A percentile compares a stretch with the other conserved stretches of the same genome.
Evolutionary conservation across 2,329 filamentous ascomycete species (phyloP).

Genomic region (Ophidiomyces ophidiicola): DNA sequence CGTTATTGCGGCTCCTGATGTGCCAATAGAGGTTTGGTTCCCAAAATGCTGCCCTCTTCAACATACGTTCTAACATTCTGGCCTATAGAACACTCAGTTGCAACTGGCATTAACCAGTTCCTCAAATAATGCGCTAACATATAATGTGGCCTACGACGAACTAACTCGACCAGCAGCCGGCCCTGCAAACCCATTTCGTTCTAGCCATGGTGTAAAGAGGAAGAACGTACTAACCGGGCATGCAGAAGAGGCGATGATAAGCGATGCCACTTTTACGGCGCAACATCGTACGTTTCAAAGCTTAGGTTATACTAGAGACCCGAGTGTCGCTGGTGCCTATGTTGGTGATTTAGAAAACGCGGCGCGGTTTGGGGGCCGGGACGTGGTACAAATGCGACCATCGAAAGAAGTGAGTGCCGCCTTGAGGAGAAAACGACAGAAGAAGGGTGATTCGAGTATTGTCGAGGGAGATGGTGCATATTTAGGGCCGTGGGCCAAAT

Average conservation of each 20-base stretch:
- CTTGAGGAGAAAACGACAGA: constrained; percentile 63
- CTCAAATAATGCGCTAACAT: constrained; percentile 39
- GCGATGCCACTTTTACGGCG: constrained; percentile 76
- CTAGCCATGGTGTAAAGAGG: constrained; percentile 53
- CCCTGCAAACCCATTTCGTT: constrained; percentile 63
- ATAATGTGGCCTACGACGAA: constrained; percentile 56
- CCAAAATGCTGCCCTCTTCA: constrained; percentile 14
- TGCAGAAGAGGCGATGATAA: constrained; percentile 78
- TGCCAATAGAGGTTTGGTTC: constrained; percentile 46
- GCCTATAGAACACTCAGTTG: constrained; percentile 37
- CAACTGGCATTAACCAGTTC: constrained; percentile 42
- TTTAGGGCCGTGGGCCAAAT: constrained; percentile 87
- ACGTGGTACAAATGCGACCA: constrained; percentile 44
- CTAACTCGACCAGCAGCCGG: constrained; percentile 54
- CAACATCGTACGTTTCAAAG: constrained; percentile 76
- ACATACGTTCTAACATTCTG: constrained; percentile 4
- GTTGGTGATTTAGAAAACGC: constrained; percentile 39
- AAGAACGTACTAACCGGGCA: constrained; percentile 76
- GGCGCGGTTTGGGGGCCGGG: constrained; percentile 36
- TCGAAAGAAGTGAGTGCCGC: constrained; percentile 59
- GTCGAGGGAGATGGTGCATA: constrained; percentile 82
- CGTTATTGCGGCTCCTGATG: constrained; percentile 41
- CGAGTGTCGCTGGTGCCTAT: constrained; percentile 32
- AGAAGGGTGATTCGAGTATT: constrained; percentile 69
- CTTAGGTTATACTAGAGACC: constrained; percentile 42